These are phyloP conservation scores for Skeletonema costatum DNA, from an alignment of 108 stramenopile genomes.

Conservation along the genomic window DNA sequence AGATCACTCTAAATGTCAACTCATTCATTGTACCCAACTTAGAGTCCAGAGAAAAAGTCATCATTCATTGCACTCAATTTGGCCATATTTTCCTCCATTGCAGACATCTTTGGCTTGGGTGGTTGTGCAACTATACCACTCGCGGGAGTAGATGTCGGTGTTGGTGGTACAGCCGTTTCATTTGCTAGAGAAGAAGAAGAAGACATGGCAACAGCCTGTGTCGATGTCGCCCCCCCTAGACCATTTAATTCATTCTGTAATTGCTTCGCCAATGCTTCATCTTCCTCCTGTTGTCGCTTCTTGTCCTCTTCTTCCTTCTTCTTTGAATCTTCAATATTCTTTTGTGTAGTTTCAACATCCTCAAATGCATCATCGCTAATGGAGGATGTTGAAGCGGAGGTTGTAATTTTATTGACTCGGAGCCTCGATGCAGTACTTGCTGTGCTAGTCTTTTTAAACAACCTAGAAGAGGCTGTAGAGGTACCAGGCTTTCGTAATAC, in stretches of 20 bases:
- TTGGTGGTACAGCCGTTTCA: conserved; percentile 27
- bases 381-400: neutral
- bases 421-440: conserved; percentile 48
- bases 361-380: conserved; percentile 58
- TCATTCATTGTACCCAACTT: neutral
- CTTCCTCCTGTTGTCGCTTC: conserved; percentile 42
- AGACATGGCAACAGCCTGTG: neutral
- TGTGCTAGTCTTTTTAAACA: conserved; percentile 66
- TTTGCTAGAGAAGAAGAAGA: conserved; percentile 3
- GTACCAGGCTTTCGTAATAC: conserved; percentile 71
- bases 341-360: conserved; percentile 59
- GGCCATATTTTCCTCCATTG: conserved; percentile 69
- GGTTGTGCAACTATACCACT: conserved; percentile 23
- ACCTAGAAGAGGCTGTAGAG: conserved; percentile 36
- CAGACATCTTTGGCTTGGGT: conserved; percentile 49
- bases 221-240: conserved; percentile 1
- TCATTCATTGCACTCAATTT: conserved; percentile 79
- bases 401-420: conserved; percentile 72
- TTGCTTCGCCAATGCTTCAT: conserved; percentile 48
- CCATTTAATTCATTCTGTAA: conserved; percentile 44
- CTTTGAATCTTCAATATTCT: conserved; percentile 47
- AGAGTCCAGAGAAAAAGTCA: conserved; percentile 81
- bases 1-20: too few relatives aligned
- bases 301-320: conserved; percentile 49
- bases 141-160: conserved; percentile 33